A percentile compares a stretch with the other conserved stretches of the same genome.
phyloP scores from a whole-genome alignment of 106 monocot species.

The Phalaenopsis equestris region DNA sequence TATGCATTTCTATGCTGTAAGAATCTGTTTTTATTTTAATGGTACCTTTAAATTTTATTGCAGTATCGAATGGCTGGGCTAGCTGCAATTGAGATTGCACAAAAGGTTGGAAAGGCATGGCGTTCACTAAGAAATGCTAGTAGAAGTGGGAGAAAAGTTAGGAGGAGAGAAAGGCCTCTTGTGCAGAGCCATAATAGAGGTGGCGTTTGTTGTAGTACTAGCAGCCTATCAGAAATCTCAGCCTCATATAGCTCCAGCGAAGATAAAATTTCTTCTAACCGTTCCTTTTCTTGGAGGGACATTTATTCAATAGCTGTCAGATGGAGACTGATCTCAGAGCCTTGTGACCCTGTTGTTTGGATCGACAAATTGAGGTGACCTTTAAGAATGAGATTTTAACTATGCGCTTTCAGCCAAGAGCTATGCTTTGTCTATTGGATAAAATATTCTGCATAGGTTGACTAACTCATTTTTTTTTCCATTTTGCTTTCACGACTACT shows the following conservation, averaged over 20 bases:
- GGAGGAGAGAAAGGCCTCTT: constrained; percentile 54
- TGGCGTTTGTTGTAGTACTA: constrained; percentile 40
- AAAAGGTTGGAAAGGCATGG: constrained; percentile 78
- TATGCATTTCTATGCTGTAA: background rate
- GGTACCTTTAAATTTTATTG: constrained; percentile 8
- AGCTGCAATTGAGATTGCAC: constrained; percentile 94
- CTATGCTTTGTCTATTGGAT: background rate
- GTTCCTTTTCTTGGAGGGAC: constrained; percentile 60
- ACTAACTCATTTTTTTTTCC: background rate
- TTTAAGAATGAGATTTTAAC: background rate
- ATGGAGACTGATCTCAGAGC: constrained; percentile 98
- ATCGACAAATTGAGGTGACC: constrained; percentile 75
- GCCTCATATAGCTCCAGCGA: constrained; percentile 33
- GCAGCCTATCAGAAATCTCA: constrained; percentile 26
- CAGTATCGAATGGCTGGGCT: constrained; percentile 93
- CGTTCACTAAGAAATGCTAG: constrained; percentile 44
- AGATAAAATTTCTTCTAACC: constrained; percentile 37
- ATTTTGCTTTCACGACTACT: background rate
- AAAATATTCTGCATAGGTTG: background rate
- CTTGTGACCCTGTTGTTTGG: constrained; percentile 99
- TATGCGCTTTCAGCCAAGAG: background rate
- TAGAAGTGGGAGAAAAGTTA: constrained; percentile 61
- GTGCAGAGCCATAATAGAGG: constrained; percentile 70
- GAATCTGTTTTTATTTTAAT: background rate
- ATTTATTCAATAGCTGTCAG: constrained; percentile 74